phyloP scores from a whole-genome alignment of 1,139 yeast species.

The Zygosaccharomyces sapae region DNA sequence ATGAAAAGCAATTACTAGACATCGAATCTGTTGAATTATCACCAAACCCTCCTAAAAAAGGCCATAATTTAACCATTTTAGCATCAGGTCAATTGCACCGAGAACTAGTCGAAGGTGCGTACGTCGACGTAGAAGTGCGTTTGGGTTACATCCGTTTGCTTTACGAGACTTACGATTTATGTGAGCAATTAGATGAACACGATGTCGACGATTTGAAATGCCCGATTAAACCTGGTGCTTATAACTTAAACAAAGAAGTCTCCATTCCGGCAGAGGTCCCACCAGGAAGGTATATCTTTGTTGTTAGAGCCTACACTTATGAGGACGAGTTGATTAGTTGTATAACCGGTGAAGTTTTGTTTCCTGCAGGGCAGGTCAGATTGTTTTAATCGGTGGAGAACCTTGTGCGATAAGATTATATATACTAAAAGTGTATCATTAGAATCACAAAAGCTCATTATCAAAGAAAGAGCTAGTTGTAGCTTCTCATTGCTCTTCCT shows the following conservation, averaged over 20 bases:
- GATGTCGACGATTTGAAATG: constrained; percentile 59
- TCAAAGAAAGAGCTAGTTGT: background rate
- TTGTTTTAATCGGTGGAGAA: background rate
- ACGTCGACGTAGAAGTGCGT: constrained; percentile 87
- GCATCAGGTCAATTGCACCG: constrained; percentile 63
- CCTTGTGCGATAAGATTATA: background rate
- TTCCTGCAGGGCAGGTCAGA: constrained; percentile 38
- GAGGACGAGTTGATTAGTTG: constrained; percentile 82
- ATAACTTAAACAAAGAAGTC: constrained; percentile 62
- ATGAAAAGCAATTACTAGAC: constrained; percentile 56
- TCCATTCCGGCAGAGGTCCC: constrained; percentile 92
- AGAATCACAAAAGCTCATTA: background rate
- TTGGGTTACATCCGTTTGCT: constrained; percentile 86
- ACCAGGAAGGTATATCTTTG: constrained; percentile 83
- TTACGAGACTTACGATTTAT: constrained; percentile 82
- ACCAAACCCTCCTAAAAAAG: constrained; percentile 89
- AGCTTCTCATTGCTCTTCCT: background rate
- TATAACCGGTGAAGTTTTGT: constrained; percentile 71
- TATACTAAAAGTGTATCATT: background rate
- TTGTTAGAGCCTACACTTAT: constrained; percentile 82
- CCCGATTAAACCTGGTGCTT: constrained; percentile 69
- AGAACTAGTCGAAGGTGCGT: constrained; percentile 74
- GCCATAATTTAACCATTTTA: constrained; percentile 67
- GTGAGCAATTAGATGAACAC: constrained; percentile 80
- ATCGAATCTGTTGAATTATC: constrained; percentile 56